These are phyloP conservation scores for Westerdykella sp. DNA, from an alignment of 2,329 filamentous ascomycete species.

Conservation along the genomic window DNA sequence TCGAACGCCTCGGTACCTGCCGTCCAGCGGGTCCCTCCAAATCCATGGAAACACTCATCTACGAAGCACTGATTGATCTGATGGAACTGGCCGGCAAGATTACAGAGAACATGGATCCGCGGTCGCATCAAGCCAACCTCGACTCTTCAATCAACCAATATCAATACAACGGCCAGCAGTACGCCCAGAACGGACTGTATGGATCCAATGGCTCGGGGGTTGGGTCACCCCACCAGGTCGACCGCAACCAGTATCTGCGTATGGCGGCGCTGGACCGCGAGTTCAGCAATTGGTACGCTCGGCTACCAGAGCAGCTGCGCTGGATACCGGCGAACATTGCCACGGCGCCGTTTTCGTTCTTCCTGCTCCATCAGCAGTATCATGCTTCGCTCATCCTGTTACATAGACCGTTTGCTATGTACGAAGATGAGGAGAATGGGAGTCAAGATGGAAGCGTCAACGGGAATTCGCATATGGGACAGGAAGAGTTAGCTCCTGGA, in stretches of 20 bases:
- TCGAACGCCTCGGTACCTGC: slow-evolving; percentile 41
- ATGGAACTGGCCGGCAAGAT: slow-evolving; percentile 52
- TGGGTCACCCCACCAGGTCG: slow-evolving; percentile 6
- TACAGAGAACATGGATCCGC: slow-evolving; percentile 40
- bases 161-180: too few species aligned
- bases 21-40: slow-evolving; percentile 29
- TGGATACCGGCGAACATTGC: slow-evolving; percentile 35
- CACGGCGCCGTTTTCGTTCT: slow-evolving; percentile 41
- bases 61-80: slow-evolving; percentile 50
- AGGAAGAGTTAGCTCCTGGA: too few species aligned
- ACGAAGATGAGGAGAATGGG: slow-evolving; percentile 35
- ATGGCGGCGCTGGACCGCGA: slow-evolving; percentile 49
- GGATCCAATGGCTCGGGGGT: too few species aligned
- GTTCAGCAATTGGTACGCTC: slow-evolving; percentile 50
- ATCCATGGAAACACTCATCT: slow-evolving; percentile 39
- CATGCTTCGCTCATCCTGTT: slow-evolving; percentile 50
- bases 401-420: slow-evolving; percentile 50
- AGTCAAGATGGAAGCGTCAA: slow-evolving; percentile 28
- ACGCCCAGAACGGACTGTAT: too few species aligned
- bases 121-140: slow-evolving; percentile 14
- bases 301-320: slow-evolving; percentile 43
- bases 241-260: slow-evolving; percentile 46
- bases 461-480: too few species aligned
- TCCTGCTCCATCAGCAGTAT: slow-evolving; percentile 52
- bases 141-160: slow-evolving; percentile 6